Evolutionary conservation across 805 yeast genomes (phyloP).

Genomic region (Scheffersomyces lignosus): DNA sequence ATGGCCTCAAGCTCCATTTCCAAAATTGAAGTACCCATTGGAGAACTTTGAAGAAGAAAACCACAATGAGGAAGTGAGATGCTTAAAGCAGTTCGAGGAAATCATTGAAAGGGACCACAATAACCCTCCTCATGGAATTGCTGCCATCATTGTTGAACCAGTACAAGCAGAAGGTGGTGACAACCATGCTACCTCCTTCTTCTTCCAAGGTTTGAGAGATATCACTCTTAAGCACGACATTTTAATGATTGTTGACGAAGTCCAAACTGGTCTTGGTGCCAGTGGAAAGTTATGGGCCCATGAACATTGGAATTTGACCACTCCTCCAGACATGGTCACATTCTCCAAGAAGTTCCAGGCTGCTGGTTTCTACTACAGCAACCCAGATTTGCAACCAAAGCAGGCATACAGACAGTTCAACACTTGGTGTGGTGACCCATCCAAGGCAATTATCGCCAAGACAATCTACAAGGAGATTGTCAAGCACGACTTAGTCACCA

Average conservation of each 20-base stretch:
- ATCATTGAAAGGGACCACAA: slow-evolving; percentile 29
- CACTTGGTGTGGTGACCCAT: slow-evolving; percentile 80
- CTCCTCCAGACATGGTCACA: slow-evolving; percentile 68
- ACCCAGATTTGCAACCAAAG: slow-evolving; percentile 57
- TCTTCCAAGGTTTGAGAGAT: slow-evolving; percentile 63
- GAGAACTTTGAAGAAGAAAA: slow-evolving; percentile 39
- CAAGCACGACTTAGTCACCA: slow-evolving; percentile 48
- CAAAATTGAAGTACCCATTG: slow-evolving; percentile 42
- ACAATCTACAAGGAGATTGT: slow-evolving; percentile 56
- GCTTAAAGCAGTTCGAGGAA: slow-evolving; percentile 45
- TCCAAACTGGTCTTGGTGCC: slow-evolving; percentile 75
- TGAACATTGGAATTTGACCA: slow-evolving; percentile 61
- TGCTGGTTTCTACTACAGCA: slow-evolving; percentile 68
- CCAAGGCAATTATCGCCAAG: slow-evolving; percentile 63
- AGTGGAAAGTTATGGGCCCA: slow-evolving; percentile 75
- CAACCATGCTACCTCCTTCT: slow-evolving; percentile 62
- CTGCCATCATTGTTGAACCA: slow-evolving; percentile 58
- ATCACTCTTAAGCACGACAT: slow-evolving; percentile 57
- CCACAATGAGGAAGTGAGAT: slow-evolving; percentile 46
- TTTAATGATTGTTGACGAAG: slow-evolving; percentile 68
- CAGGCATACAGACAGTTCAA: slow-evolving; percentile 69
- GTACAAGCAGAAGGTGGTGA: slow-evolving; percentile 79
- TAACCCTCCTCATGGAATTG: slow-evolving; percentile 43
- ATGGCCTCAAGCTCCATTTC: slow-evolving; percentile 57
- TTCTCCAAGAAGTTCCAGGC: slow-evolving; percentile 74